Evolutionary conservation across 2,329 filamentous ascomycete species (phyloP), one percentile per base, ranked within the genome.

Genomic region (Beauveria sp.): DNA sequence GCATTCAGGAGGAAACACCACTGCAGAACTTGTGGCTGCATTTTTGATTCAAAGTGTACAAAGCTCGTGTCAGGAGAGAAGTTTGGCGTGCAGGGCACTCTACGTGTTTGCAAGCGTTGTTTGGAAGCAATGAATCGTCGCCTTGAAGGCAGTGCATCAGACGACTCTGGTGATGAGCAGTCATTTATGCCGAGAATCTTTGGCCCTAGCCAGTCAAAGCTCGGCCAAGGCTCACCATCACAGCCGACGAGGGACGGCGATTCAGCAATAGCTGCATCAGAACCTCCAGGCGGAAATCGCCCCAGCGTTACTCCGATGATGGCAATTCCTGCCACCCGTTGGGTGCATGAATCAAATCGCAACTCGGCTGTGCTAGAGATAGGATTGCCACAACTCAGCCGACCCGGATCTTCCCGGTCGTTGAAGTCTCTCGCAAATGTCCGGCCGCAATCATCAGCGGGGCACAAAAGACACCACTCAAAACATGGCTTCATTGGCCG

Each of bases 1-100:
- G 95, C 93, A 1, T 98, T 98, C 71, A 85, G 95, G 63, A 86
- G 95, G 66, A 99, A 99, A 71, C 95, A 99, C 73, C 95, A 99
- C 74, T 99, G 95, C 73, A 87, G 96, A 64, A 90, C 87, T 0
- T 99, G 95, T 71, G 95, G 95, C n/a, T 96, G 96, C 70, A 99
- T 99, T 50, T 99, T 99, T 70, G 95, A 98, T 73, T 90, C 91
- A 5, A 96, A 96, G 73, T 99, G 95, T 75, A 99, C 93, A 0
- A 89, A 89, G 5, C 87, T 93, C n/a, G 91, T 98, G 26, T 85
- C 91, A 6, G 95, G 93, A 6, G 85, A 89, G 65, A 87, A 88
- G 55, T 98, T 99, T 72, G 93, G 91, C 18, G 91, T 97, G 55
- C 85, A 87, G 53, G 90, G 91, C 7, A 90, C 87, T 16, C 80